A percentile compares a stretch with the other conserved stretches of the same genome.
Conservation (phyloP, 2,329 filamentous ascomycete genomes). For the Arthrobotrys sinensis region DNA sequence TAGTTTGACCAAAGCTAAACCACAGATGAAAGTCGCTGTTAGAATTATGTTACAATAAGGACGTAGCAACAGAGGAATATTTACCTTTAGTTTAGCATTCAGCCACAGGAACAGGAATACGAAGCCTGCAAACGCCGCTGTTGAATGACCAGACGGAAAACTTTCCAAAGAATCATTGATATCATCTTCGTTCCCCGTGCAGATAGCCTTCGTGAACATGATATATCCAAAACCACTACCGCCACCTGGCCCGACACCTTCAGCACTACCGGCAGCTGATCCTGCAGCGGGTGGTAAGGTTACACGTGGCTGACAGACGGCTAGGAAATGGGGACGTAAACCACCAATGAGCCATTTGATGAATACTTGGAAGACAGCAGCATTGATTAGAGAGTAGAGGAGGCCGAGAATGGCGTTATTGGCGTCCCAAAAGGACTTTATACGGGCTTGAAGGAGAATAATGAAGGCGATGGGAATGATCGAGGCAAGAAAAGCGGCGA, state of each 20-base stretch:
- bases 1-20: slow-evolving; percentile 74
- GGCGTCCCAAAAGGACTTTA: slow-evolving; percentile 78
- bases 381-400: slow-evolving; percentile 78
- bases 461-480: slow-evolving; percentile 78
- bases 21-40: not conserved
- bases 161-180: slow-evolving; percentile 80
- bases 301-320: slow-evolving; percentile 68
- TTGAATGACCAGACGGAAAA: slow-evolving; percentile 81
- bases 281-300: slow-evolving; percentile 69
- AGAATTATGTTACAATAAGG: not conserved
- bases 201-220: slow-evolving; percentile 80
- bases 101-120: slow-evolving; percentile 81
- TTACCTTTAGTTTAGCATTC: slow-evolving; percentile 82
- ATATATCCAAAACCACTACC: slow-evolving; percentile 74
- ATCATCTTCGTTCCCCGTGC: slow-evolving; percentile 76
- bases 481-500: slow-evolving; percentile 77
- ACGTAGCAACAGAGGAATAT: not conserved
- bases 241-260: slow-evolving; percentile 65
- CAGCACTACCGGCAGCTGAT: slow-evolving; percentile 72
- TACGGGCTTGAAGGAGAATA: slow-evolving; percentile 77
- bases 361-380: slow-evolving; percentile 83
- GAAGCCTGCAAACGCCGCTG: slow-evolving; percentile 80
- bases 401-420: slow-evolving; percentile 81
- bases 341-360: slow-evolving; percentile 83
- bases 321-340: slow-evolving; percentile 79